A percentile compares a stretch with the other conserved stretches of the same genome.
phyloP scores from a whole-genome alignment of 179 eudicot genomes.

The Nepenthes alata region DNA sequence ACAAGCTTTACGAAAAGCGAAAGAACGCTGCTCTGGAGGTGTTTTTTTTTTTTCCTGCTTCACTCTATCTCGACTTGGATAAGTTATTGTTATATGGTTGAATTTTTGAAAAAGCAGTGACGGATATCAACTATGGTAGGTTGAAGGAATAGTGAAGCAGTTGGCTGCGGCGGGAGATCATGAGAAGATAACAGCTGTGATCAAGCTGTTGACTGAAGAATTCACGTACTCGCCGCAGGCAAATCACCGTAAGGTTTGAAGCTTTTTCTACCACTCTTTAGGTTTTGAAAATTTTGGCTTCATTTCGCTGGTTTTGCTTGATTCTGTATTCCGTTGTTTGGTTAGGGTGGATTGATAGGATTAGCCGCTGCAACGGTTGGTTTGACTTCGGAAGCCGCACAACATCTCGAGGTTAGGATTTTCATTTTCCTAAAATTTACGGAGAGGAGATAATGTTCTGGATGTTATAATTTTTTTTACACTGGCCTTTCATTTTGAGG shows the following conservation, averaged over 20 bases:
- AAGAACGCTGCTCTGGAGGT: conserved; percentile 98
- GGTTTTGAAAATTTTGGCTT: conserved; percentile 2
- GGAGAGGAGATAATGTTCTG: background rate
- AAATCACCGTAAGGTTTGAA: conserved; percentile 71
- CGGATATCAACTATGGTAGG: conserved; percentile 22
- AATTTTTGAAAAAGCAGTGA: background rate
- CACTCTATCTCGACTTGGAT: conserved; percentile 1
- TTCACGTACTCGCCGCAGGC: conserved; percentile 75
- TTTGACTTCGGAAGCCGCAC: conserved; percentile 82
- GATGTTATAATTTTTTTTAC: background rate
- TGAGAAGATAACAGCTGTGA: conserved; percentile 74
- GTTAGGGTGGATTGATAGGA: conserved; percentile 94
- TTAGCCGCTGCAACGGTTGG: conserved; percentile 97
- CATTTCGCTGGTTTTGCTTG: conserved; percentile 9
- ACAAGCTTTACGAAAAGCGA: conserved; percentile 92
- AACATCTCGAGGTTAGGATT: conserved; percentile 81
- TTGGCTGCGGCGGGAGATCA: conserved; percentile 60
- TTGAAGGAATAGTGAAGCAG: conserved; percentile 90
- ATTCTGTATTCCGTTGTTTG: conserved; percentile 11
- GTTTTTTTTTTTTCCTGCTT: conserved; percentile 1
- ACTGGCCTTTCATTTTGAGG: background rate
- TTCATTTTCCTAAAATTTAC: background rate
- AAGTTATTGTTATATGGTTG: background rate
- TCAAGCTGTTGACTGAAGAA: conserved; percentile 66
- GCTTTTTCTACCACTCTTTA: too few species aligned